A percentile compares a stretch with the other conserved stretches of the same genome.
These are phyloP conservation scores for Hypoxylon sp. DNA, from an alignment of 2,329 filamentous ascomycete species.

Conservation along the genomic window DNA sequence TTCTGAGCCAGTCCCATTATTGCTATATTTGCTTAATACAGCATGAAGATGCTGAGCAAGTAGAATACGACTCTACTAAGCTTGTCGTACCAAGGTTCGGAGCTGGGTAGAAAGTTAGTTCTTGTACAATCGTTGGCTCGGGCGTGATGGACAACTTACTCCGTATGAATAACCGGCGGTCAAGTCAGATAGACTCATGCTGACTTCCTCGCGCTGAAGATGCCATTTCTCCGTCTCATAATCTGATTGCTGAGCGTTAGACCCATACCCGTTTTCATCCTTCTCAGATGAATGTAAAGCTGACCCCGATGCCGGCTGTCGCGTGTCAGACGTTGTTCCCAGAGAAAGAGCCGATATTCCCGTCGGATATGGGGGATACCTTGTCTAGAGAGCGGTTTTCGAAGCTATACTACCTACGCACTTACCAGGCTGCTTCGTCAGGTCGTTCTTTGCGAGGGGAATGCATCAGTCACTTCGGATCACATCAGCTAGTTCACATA, in stretches of 20 bases:
- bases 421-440: conserved; percentile 1
- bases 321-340: not conserved
- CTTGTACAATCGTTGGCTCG: not conserved
- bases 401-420: not conserved
- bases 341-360: not conserved
- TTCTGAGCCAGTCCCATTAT: not conserved
- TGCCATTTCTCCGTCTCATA: not conserved
- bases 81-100: not conserved
- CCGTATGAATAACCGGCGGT: not conserved
- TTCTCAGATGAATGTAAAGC: not conserved
- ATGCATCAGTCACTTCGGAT: not conserved
- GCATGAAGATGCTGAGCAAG: not conserved
- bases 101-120: conserved; percentile 1
- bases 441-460: not conserved
- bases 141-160: not conserved
- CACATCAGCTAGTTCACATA: not conserved
- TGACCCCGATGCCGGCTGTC: not conserved
- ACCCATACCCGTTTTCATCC: not conserved
- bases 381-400: not conserved
- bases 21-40: not conserved
- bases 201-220: not conserved
- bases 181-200: not conserved
- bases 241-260: not conserved
- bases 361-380: not conserved
- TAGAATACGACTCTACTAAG: not conserved